These are phyloP conservation scores for Rubroshorea leprosula DNA, from an alignment of 345 rosid genomes.

Conservation along the genomic window DNA sequence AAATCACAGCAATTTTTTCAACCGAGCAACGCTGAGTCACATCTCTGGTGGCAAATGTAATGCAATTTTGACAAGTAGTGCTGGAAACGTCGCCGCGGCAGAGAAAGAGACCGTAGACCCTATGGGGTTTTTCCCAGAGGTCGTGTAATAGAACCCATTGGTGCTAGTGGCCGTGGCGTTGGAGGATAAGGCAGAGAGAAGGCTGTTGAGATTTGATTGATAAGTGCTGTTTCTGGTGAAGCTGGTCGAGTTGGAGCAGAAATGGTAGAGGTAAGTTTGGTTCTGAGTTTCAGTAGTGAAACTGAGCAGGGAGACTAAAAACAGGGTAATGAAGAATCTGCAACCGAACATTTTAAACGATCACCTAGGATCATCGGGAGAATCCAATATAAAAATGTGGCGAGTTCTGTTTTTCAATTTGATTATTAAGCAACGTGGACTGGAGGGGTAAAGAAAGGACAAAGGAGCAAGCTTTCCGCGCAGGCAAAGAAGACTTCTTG, in stretches of 20 bases:
- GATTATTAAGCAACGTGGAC: too few species aligned
- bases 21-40: constrained; percentile 24
- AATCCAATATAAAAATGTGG: too few species aligned
- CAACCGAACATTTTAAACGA: not conserved
- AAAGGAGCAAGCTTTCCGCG: too few species aligned
- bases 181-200: constrained; percentile 18
- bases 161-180: constrained; percentile 7
- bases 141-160: constrained; percentile 17
- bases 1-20: constrained; percentile 25
- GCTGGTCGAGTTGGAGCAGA: not conserved
- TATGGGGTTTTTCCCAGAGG: constrained; percentile 10
- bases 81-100: constrained; percentile 32
- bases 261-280: not conserved
- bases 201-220: constrained; percentile 8
- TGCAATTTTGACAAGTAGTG: constrained; percentile 29
- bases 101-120: constrained; percentile 20
- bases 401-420: too few species aligned
- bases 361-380: not conserved
- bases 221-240: constrained; percentile 8
- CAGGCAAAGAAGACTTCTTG: too few species aligned
- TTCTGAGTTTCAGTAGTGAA: not conserved
- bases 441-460: too few species aligned
- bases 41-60: constrained; percentile 13
- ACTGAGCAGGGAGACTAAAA: not conserved
- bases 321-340: not conserved